Evolutionary conservation across 805 yeast genomes (phyloP), one percentile per base, ranked within the genome.

Genomic region (Metschnikowia shivogae): DNA sequence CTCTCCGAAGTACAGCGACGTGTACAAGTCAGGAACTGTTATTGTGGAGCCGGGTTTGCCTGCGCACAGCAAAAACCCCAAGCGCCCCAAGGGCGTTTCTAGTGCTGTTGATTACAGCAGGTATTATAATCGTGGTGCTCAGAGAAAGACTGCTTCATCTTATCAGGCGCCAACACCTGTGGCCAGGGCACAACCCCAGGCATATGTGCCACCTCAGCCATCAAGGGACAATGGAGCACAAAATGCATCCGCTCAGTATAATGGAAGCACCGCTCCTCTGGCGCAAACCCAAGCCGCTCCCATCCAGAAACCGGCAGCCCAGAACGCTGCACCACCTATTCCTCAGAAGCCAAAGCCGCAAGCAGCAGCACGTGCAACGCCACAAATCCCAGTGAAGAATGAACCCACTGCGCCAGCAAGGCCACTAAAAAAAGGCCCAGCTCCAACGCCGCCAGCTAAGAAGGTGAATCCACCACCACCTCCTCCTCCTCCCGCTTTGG

Each of bases 21-120:
- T 68, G 9, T 93, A 93, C 72, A 93, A 93, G 68, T 88, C 97
- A 3, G 86, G 95, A 50, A 80, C 87, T 0, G 90, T 93, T 22
- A 81, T 80, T 34, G 96, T 89, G 13, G 79, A 81, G 38, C 77
- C 77, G 36, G 99, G 99, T 12, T 72, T 78, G 49, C 89, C 96
- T 6, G 82, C 87, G 0, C 77, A 71, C 47, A 77, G 93, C 10
- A 69, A 60, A n/a, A 84, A 89, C 17, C 83, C 81, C 29, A 80
- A 82, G 56, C 80, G 84, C 54, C 98, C 98, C 27, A 80, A 80
- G 61, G 81, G 80, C n/a, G 50, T 42, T 14, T 54, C 69, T 2
- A 48, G 63, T 6, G 54, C 63, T 35, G 74, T 72, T 24, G 76
- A 72, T 50, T 72, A 68, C 56, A 60, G 67, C 52, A 72, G 70